Conservation (phyloP, 768 basidiomycete genomes). For the Rubroboletus pulcherrimus region DNA sequence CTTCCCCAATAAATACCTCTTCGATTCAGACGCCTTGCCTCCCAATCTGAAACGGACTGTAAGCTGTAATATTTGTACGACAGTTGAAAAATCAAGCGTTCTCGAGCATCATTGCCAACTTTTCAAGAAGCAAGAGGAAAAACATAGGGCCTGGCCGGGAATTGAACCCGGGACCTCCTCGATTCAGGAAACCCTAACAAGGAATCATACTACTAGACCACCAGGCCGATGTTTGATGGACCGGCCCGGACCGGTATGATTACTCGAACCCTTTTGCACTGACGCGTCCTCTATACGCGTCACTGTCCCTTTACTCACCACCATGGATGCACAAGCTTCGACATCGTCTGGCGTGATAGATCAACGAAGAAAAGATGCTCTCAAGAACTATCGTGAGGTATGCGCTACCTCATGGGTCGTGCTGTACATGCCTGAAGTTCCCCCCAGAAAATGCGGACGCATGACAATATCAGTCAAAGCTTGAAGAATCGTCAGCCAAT, state of each 20-base stretch:
- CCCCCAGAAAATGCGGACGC: slow-evolving; percentile 86
- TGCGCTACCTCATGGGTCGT: slow-evolving; percentile 3
- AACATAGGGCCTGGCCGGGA: slow-evolving; percentile 49
- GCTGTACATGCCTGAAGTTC: slow-evolving; percentile 1
- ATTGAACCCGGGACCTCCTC: slow-evolving; percentile 63
- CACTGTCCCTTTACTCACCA: slow-evolving; percentile 5
- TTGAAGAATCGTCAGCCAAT: slow-evolving; percentile 79
- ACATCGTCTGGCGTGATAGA: slow-evolving; percentile 63
- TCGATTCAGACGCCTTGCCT: background rate
- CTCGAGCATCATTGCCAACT: background rate
- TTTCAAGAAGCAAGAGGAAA: background rate
- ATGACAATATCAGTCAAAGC: slow-evolving; percentile 81
- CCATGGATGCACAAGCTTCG: slow-evolving; percentile 34
- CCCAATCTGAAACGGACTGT: background rate
- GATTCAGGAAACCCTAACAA: slow-evolving; percentile 44
- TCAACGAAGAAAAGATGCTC: slow-evolving; percentile 66
- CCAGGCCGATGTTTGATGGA: slow-evolving; percentile 31
- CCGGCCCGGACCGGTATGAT: background rate
- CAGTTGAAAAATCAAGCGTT: background rate
- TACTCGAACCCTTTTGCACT: background rate
- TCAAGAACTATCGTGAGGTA: slow-evolving; percentile 76
- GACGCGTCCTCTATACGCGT: slow-evolving; percentile 28
- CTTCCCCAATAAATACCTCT: background rate
- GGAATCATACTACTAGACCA: slow-evolving; percentile 56
- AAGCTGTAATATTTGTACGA: background rate